Evolutionary conservation across 306 rosid species (phyloP).

Genomic region (Quercus agrifolia): DNA sequence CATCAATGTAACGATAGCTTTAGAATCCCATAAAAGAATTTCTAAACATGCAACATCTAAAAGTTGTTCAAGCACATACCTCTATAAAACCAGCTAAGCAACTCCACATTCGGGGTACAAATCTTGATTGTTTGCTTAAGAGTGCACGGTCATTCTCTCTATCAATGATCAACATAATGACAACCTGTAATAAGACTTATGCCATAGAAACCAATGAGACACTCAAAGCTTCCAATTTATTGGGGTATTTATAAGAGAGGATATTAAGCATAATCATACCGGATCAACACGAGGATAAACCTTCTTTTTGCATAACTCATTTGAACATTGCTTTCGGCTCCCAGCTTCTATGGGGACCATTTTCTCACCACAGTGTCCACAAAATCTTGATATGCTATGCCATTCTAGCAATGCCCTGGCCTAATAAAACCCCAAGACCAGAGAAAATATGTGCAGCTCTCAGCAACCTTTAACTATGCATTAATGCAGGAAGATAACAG

Average conservation of each 20-base stretch:
- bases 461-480: not conserved
- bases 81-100: constrained; percentile 91
- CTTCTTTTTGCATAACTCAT: constrained; percentile 64
- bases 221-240: constrained; percentile 7
- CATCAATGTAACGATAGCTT: not conserved
- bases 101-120: constrained; percentile 67
- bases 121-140: constrained; percentile 55
- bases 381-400: constrained; percentile 65
- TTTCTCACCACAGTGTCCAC: constrained; percentile 85
- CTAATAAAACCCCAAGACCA: constrained; percentile 41
- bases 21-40: not conserved
- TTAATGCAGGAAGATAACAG: not conserved
- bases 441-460: constrained; percentile 3
- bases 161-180: constrained; percentile 90
- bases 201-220: constrained; percentile 14
- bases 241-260: constrained; percentile 3
- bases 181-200: constrained; percentile 51
- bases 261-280: constrained; percentile 35
- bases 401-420: constrained; percentile 89
- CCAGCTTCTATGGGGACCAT: constrained; percentile 78
- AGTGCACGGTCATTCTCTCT: constrained; percentile 72
- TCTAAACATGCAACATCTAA: not conserved
- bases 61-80: constrained; percentile 43
- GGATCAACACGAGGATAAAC: constrained; percentile 94
- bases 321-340: constrained; percentile 75